A percentile compares a stretch with the other conserved stretches of the same genome.
Conservation (phyloP, 1,284 basidiomycete genomes). For the Ceratobasidium sp. region DNA sequence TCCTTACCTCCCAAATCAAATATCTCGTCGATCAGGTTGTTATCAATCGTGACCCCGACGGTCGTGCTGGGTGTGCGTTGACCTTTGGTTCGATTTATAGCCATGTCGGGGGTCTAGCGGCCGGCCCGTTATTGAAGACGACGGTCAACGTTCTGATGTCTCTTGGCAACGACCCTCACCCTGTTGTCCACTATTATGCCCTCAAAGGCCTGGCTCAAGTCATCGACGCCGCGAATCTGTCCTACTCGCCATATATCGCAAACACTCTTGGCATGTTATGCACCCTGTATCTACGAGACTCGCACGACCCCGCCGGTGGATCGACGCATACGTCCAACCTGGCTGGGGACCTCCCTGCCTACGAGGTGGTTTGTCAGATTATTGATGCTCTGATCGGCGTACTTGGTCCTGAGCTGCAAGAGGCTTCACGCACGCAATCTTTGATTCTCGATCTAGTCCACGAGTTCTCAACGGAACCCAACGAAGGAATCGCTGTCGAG, state of each 20-base stretch:
- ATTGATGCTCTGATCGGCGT: conserved; percentile 95
- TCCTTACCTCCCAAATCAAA: conserved; percentile 91
- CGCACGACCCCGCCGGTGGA: conserved; percentile 96
- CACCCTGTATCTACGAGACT: conserved; percentile 90
- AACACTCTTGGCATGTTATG: conserved; percentile 92
- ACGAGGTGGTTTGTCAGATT: conserved; percentile 91
- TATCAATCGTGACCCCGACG: conserved; percentile 92
- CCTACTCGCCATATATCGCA: conserved; percentile 90
- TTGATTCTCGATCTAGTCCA: conserved; percentile 88
- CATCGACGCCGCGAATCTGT: conserved; percentile 91
- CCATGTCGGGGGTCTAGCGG: conserved; percentile 92
- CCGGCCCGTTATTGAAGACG: conserved; percentile 94
- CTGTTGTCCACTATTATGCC: conserved; percentile 95
- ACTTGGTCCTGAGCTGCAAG: conserved; percentile 95
- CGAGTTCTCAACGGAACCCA: conserved; percentile 86
- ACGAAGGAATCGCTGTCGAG: conserved; percentile 91
- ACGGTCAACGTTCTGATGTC: conserved; percentile 97
- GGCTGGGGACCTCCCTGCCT: conserved; percentile 90
- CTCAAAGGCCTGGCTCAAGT: conserved; percentile 88
- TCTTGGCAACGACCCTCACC: conserved; percentile 95
- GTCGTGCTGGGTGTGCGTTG: conserved; percentile 92
- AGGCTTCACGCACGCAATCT: conserved; percentile 82
- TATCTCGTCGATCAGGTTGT: conserved; percentile 96
- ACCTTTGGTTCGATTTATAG: conserved; percentile 96
- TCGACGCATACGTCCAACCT: conserved; percentile 85